Conservation (phyloP, 2,329 filamentous ascomycete species). For the Aspergillus sp. region DNA sequence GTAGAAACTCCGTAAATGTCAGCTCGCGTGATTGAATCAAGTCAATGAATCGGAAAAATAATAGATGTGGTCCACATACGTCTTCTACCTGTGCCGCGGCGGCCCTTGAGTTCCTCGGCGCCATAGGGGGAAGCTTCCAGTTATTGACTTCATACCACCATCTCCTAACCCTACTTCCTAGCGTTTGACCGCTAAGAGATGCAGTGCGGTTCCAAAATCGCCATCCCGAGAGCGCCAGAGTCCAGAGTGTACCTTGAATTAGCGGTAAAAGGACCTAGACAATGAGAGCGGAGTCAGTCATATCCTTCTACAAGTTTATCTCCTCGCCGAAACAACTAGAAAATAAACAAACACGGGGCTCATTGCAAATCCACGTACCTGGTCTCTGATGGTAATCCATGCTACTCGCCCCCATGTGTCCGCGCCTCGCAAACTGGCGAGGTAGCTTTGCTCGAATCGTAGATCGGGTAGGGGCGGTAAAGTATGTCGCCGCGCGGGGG, state of each 20-base stretch:
- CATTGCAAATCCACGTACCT: conserved; percentile 54
- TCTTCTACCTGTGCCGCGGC: conserved; percentile 44
- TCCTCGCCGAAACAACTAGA: background rate
- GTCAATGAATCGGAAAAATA: background rate
- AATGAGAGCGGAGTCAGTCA: background rate
- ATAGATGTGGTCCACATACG: conserved; percentile 31
- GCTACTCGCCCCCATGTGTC: conserved; percentile 76
- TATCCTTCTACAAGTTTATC: background rate
- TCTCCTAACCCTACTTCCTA: conserved; percentile 74
- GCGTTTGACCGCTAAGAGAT: conserved; percentile 70
- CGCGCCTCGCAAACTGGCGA: conserved; percentile 80
- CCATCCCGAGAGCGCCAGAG: conserved; percentile 82
- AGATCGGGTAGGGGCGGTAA: conserved; percentile 78
- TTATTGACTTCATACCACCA: conserved; percentile 98
- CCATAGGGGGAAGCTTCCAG: conserved; percentile 66
- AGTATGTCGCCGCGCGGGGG: conserved; percentile 37
- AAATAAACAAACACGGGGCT: background rate
- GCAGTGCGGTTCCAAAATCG: conserved; percentile 82
- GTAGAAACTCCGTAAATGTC: conserved; percentile 35
- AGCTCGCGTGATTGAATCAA: conserved; percentile 17
- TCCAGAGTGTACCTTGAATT: conserved; percentile 85
- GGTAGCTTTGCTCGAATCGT: conserved; percentile 96
- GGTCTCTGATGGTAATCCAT: conserved; percentile 84
- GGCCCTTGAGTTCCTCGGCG: conserved; percentile 28
- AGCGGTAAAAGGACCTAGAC: conserved; percentile 77